Conservation (phyloP, 805 yeast species). For the Cyberlindnera americana region DNA sequence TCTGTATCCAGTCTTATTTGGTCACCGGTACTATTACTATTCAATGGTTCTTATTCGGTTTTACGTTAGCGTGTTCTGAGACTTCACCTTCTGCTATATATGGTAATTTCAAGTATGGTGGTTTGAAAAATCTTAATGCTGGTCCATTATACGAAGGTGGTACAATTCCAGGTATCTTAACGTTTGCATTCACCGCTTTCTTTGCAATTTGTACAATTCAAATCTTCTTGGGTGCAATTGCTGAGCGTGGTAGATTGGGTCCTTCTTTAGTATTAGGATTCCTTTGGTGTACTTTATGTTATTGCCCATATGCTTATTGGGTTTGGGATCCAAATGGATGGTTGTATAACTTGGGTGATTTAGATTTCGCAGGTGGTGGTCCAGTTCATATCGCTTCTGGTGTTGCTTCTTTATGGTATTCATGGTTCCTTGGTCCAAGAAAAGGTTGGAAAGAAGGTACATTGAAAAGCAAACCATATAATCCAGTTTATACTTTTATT, state of each 20-base stretch:
- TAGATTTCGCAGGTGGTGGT: constrained; percentile 99
- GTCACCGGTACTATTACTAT: constrained; percentile 68
- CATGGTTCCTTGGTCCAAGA: constrained; percentile 77
- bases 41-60: constrained; percentile 98
- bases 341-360: constrained; percentile 88
- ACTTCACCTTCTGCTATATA: constrained; percentile 67
- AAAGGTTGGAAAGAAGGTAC: constrained; percentile 35
- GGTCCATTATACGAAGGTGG: constrained; percentile 75
- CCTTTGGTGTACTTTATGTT: constrained; percentile 84
- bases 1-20: constrained; percentile 74
- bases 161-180: constrained; percentile 44
- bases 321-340: constrained; percentile 92
- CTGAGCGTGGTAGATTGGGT: constrained; percentile 86
- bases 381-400: constrained; percentile 95
- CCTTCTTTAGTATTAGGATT: constrained; percentile 80
- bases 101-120: constrained; percentile 80
- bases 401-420: constrained; percentile 81
- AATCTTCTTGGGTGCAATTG: constrained; percentile 85
- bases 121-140: constrained; percentile 58
- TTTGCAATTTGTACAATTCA: constrained; percentile 86
- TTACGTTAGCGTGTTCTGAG: constrained; percentile 77
- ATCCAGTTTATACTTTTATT: constrained; percentile 81
- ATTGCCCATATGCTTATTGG: constrained; percentile 94
- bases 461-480: constrained; percentile 79
- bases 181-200: constrained; percentile 84